A percentile compares a stretch with the other conserved stretches of the same genome.
These are phyloP conservation scores for Colletotrichum lupini DNA, from an alignment of 2,329 filamentous ascomycete genomes.

Conservation along the genomic window DNA sequence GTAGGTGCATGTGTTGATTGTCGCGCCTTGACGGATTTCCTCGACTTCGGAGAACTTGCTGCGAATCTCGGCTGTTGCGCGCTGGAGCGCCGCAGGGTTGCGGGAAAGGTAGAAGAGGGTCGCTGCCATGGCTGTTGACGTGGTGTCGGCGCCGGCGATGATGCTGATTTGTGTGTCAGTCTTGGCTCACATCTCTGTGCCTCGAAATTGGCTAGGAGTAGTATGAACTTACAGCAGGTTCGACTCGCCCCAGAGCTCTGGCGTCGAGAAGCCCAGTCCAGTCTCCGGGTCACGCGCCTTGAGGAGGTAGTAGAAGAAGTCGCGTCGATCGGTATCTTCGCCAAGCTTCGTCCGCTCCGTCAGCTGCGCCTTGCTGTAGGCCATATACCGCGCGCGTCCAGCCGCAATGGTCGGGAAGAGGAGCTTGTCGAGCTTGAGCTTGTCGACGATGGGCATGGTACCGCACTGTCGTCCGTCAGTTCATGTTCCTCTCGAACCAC, in stretches of 20 bases:
- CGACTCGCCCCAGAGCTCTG: constrained; percentile 77
- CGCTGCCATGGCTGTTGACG: constrained; percentile 74
- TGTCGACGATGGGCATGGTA: constrained; percentile 76
- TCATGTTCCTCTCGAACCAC: background rate
- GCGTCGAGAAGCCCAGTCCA: constrained; percentile 71
- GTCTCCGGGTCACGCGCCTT: constrained; percentile 79
- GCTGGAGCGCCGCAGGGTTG: constrained; percentile 57
- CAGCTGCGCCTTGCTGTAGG: constrained; percentile 75
- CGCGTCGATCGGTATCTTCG: constrained; percentile 73
- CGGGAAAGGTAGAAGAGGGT: constrained; percentile 72
- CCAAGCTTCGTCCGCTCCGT: constrained; percentile 74
- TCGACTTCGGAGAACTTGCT: constrained; percentile 61
- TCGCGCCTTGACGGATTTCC: constrained; percentile 64
- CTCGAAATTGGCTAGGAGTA: background rate
- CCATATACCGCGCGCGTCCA: constrained; percentile 76
- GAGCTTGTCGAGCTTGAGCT: constrained; percentile 73
- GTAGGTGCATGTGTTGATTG: constrained; percentile 64
- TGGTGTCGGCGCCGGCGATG: constrained; percentile 79
- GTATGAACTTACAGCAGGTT: constrained; percentile 66
- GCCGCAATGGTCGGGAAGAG: constrained; percentile 75
- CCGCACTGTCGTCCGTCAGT: constrained; percentile 63
- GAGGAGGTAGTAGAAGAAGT: constrained; percentile 82
- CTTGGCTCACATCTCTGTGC: too few species aligned
- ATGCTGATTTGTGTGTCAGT: constrained; percentile 54
- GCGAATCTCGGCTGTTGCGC: constrained; percentile 63